Evolutionary conservation across 768 basidiomycete species (phyloP).

Genomic region (Exidia glandulosa): DNA sequence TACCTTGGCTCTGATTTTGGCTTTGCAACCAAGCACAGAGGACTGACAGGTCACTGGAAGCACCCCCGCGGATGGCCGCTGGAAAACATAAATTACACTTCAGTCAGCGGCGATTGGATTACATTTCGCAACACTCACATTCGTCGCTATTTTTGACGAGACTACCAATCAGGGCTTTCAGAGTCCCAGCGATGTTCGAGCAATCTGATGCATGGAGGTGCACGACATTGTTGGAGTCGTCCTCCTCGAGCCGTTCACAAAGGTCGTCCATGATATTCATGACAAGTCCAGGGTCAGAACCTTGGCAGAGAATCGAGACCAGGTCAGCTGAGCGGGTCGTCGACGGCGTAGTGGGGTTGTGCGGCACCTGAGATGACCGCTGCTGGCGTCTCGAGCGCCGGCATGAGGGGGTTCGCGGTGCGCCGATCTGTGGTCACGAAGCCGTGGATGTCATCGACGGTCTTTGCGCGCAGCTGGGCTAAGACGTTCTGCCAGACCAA

Average conservation of each 20-base stretch:
- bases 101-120: too few relatives aligned
- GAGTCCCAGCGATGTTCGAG: constrained; percentile 35
- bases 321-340: neutral
- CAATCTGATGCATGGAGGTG: constrained; percentile 54
- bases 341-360: neutral
- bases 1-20: too few relatives aligned
- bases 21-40: too few relatives aligned
- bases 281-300: constrained; percentile 33
- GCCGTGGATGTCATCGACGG: constrained; percentile 33
- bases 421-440: constrained; percentile 35
- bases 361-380: constrained; percentile 41
- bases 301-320: neutral
- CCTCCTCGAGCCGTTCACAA: constrained; percentile 15
- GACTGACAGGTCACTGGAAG: too few relatives aligned
- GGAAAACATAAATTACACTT: too few relatives aligned
- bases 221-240: constrained; percentile 15
- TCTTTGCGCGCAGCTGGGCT: constrained; percentile 35
- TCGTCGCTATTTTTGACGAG: constrained; percentile 33
- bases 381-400: constrained; percentile 49
- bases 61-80: too few relatives aligned
- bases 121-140: constrained; percentile 5
- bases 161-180: constrained; percentile 44
- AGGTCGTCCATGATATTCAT: constrained; percentile 38
- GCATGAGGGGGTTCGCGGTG: constrained; percentile 40
- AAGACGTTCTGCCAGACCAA: constrained; percentile 30